phyloP scores from a whole-genome alignment of 352 stramenopile species.

The Pythium sukuiense region DNA sequence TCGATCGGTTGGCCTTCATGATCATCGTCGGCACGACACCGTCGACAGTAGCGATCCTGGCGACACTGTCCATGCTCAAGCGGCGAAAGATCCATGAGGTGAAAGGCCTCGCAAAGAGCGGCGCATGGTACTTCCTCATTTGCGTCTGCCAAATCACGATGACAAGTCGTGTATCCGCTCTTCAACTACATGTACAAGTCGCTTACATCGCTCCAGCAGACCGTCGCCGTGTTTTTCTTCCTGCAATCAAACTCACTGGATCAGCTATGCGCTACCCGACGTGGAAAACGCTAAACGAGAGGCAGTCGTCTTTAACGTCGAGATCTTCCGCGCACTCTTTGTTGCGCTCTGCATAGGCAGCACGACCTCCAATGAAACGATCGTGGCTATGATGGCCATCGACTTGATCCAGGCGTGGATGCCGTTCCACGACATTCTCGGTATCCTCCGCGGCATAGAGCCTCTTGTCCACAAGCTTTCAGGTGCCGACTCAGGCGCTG shows the following conservation, averaged over 20 bases:
- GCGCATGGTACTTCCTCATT: slow-evolving; percentile 8
- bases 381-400: slow-evolving; percentile 12
- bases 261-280: slow-evolving; percentile 23
- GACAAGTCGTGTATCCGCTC: slow-evolving; percentile 20
- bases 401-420: slow-evolving; percentile 12
- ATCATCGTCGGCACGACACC: slow-evolving; percentile 32
- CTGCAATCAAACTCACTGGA: slow-evolving; percentile 42
- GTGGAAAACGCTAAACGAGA: slow-evolving; percentile 33
- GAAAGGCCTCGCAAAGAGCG: not conserved
- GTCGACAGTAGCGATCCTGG: slow-evolving; percentile 27
- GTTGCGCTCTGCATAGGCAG: slow-evolving; percentile 21
- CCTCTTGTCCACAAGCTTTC: not conserved
- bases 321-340: slow-evolving; percentile 29
- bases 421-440: slow-evolving; percentile 9
- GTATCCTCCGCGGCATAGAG: not conserved
- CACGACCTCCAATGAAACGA: slow-evolving; percentile 3
- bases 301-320: slow-evolving; percentile 24
- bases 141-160: slow-evolving; percentile 10
- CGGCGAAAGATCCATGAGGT: not conserved
- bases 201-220: slow-evolving; percentile 15
- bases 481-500: not conserved
- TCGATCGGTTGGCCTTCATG: slow-evolving; percentile 39
- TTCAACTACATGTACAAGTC: slow-evolving; percentile 20
- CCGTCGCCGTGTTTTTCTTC: slow-evolving; percentile 27
- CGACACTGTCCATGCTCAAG: not conserved